Evolutionary conservation across 345 rosid species (phyloP).

Genomic region (Passiflora organensis): DNA sequence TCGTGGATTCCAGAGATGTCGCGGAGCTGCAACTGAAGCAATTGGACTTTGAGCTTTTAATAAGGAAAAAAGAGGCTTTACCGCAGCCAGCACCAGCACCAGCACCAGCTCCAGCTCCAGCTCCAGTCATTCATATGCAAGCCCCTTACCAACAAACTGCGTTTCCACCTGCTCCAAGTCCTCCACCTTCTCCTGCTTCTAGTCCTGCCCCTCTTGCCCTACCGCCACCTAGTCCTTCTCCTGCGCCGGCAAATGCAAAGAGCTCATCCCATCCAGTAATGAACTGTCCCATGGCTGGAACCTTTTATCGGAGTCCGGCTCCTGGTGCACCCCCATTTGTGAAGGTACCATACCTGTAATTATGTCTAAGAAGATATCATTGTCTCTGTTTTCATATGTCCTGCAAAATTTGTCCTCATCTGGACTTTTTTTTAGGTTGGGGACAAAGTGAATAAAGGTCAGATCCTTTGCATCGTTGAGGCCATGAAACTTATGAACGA

Average conservation of each 20-base stretch:
- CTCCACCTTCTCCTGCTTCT: constrained; percentile 26
- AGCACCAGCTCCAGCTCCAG: constrained; percentile 33
- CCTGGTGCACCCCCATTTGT: constrained; percentile 94
- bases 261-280: constrained; percentile 56
- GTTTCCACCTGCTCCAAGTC: constrained; percentile 37
- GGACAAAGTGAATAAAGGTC: constrained; percentile 96
- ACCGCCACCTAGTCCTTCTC: constrained; percentile 28
- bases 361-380: too few species aligned
- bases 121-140: constrained; percentile 38
- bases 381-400: too few species aligned
- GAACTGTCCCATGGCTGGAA: constrained; percentile 96
- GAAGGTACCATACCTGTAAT: too few species aligned
- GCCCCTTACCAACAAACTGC: constrained; percentile 36
- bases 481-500: constrained; percentile 99
- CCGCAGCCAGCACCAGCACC: constrained; percentile 60
- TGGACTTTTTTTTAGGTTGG: constrained; percentile 51
- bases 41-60: constrained; percentile 65
- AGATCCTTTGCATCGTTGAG: constrained; percentile 85
- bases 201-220: constrained; percentile 38
- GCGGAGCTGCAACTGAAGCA: constrained; percentile 85
- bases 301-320: constrained; percentile 74
- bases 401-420: too few species aligned
- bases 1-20: constrained; percentile 86
- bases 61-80: constrained; percentile 86
- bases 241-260: constrained; percentile 39